Evolutionary conservation across 768 basidiomycete species (phyloP), one percentile per base, ranked within the genome.

Genomic region (Rhodotorula kratochvilovae): DNA sequence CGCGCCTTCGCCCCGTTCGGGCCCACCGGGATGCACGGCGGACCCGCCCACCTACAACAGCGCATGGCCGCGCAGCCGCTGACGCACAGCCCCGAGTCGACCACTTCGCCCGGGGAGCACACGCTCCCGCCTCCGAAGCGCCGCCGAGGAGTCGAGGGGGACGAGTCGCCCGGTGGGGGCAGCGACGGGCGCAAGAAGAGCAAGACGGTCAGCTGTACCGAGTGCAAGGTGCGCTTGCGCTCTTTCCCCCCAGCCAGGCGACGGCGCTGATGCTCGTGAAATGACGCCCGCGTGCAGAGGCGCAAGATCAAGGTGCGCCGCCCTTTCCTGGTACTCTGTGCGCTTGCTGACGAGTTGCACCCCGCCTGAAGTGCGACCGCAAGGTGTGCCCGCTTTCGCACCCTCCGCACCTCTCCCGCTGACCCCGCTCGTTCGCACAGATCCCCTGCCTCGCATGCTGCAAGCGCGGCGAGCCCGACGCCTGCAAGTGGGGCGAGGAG

Each of bases 241-340:
- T 13, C 48, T 15, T 35, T n/a, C 15, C 1, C 11, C 10, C 5
- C 16, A 25, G 4, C 12, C 29, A 29, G 1, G 43, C 4, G 19
- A 21, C 27, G 33, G 21, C 15, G 35, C 19, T 4, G 29, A 42
- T 46, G 27, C 21, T 17, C 27, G 27, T 21, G 23, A 17, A 21
- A 12, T 23, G 36, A 11, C 10, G n/a, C 29, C 31, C 39, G 31
- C 15, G 35, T 43, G 43, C 53, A 71, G 70, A n/a, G 70, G 43
- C 25, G 70, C 33, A 71, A 75, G 63, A 72, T 75, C 60, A 72
- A 71, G 53, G 74, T 65, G 27, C 27, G 57, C 12, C 17, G 7
- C 3, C 21, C 5, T 27, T 8, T 1, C 29, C 11, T 10, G 6
- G 0, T 27, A 16, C 4, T 17, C 5, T 2, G 21, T 6, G 36